Conservation (phyloP, 164 flowering plant genomes). For the Santalum album region DNA sequence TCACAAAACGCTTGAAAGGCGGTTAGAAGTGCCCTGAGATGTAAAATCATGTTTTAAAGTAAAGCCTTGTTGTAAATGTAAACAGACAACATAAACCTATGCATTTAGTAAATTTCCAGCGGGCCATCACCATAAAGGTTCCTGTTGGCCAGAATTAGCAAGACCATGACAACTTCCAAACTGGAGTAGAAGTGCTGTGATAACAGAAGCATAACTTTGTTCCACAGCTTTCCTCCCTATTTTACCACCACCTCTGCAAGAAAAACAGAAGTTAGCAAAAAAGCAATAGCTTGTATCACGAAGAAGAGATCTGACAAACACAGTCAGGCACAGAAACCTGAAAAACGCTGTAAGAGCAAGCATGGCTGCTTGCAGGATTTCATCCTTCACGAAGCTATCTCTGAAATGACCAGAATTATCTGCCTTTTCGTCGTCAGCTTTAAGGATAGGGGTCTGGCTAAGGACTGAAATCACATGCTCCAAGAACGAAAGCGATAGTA, state of each 20-base stretch:
- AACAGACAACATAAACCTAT: neutral
- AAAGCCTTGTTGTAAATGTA: neutral
- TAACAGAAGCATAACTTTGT: slow-evolving; percentile 71
- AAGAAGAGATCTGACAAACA: slow-evolving; percentile 1
- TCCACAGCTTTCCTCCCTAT: slow-evolving; percentile 82
- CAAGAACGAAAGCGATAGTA: slow-evolving; percentile 68
- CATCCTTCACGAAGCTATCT: slow-evolving; percentile 36
- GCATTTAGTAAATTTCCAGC: neutral
- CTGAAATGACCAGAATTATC: slow-evolving; percentile 26
- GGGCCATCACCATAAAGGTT: slow-evolving; percentile 55
- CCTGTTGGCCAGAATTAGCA: slow-evolving; percentile 61
- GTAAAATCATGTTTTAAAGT: neutral
- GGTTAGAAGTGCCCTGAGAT: slow-evolving; percentile 55
- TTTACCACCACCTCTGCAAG: slow-evolving; percentile 92
- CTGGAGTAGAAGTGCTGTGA: slow-evolving; percentile 66
- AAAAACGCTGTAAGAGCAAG: slow-evolving; percentile 84
- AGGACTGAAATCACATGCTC: slow-evolving; percentile 68
- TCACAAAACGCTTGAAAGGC: slow-evolving; percentile 98
- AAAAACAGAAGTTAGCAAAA: slow-evolving; percentile 1
- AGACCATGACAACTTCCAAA: slow-evolving; percentile 76
- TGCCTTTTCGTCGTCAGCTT: slow-evolving; percentile 42
- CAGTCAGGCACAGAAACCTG: slow-evolving; percentile 36
- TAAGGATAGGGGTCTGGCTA: slow-evolving; percentile 34
- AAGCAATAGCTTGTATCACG: neutral
- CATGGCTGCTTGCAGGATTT: slow-evolving; percentile 64